Evolutionary conservation across 352 stramenopile genomes (phyloP).

Genomic region (Phytophthora cactorum): DNA sequence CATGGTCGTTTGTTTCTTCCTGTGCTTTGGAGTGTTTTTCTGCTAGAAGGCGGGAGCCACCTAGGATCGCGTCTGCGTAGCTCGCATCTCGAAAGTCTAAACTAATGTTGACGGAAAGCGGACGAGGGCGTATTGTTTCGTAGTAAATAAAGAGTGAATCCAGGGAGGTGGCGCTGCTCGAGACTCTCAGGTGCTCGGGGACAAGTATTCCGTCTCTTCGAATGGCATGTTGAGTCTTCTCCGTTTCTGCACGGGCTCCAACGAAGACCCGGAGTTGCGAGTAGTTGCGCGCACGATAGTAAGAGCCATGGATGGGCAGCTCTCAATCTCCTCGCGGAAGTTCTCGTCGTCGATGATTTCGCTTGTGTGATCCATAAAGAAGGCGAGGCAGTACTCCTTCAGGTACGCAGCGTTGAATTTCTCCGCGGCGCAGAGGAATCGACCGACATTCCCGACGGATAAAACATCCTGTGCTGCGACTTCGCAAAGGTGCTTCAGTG

Average conservation of each 20-base stretch:
- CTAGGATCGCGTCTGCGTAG: background rate
- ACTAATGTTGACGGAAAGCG: conserved; percentile 21
- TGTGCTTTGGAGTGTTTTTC: conserved; percentile 7
- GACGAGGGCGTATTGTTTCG: conserved; percentile 16
- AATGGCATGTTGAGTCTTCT: conserved; percentile 86
- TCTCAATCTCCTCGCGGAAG: conserved; percentile 85
- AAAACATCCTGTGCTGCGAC: conserved; percentile 74
- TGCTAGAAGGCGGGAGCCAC: conserved; percentile 10
- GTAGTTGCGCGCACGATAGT: conserved; percentile 76
- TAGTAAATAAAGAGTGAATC: conserved; percentile 50
- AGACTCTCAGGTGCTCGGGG: conserved; percentile 10
- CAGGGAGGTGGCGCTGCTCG: conserved; percentile 9
- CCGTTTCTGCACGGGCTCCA: conserved; percentile 64
- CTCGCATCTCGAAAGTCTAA: conserved; percentile 22
- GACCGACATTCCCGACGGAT: conserved; percentile 75
- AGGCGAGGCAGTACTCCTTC: conserved; percentile 84
- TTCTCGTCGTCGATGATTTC: conserved; percentile 86
- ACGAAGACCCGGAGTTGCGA: conserved; percentile 32
- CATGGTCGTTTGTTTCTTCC: conserved; percentile 23
- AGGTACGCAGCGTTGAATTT: conserved; percentile 87
- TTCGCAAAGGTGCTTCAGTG: conserved; percentile 82
- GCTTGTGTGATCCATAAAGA: conserved; percentile 76
- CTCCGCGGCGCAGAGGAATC: conserved; percentile 80
- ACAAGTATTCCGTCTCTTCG: conserved; percentile 75
- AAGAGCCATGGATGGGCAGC: conserved; percentile 74